Base-by-base conservation (phyloP, 208 protist species). In the Leishmania turanica region DNA sequence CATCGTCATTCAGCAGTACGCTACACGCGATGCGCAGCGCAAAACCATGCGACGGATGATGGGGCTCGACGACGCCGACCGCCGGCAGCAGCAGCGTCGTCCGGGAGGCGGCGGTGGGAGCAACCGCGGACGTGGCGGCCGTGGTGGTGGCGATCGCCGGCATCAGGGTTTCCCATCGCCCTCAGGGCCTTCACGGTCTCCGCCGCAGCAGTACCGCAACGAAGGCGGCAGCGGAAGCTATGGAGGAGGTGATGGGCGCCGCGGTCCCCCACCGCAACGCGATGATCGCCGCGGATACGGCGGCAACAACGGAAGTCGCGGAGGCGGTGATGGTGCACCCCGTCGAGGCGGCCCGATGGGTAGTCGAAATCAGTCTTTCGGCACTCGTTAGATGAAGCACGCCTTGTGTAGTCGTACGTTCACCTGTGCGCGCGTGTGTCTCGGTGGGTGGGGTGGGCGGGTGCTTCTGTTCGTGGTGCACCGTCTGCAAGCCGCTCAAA, bases 31-130 rank as follows among this genome's bases (percentile, higher is more conserved):
- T 64, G 56, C 88, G 77, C 92, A 97, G 83, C 82, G 84, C 49
- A 73, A 84, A 60, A 95, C 91, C n/a, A 94, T 97, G 93, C 87
- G 88, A 66, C 72, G 88, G 58, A 89, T 97, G 83, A 84, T 97
- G 79, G 93, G 93, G 7, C 80, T 96, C 0, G 77, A 83, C 31
- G 76, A 82, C 1, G 56, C 45, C 7, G 77, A 53, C 27, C 21
- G 45, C 24, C 47, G 9, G 9, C 24, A 24, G 49, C 56, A 69
- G 21, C 78, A 77, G 37, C 77, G 77, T 7, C 66, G 82, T 7
- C 65, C 74, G 11, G 79, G 82, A 51, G 69, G 68, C 17, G 71
- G 70, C 76, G 58, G 72, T 15, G 54, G 81, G 11, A 37, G 40
- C 56, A 66, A 11, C 42, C 56, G 89, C 7, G 75, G 87, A 62